Percentiles rank a stretch among this genome's conserved stretches.
Conservation (phyloP, 345 rosid genomes). For the Gossypium ekmanianum region DNA sequence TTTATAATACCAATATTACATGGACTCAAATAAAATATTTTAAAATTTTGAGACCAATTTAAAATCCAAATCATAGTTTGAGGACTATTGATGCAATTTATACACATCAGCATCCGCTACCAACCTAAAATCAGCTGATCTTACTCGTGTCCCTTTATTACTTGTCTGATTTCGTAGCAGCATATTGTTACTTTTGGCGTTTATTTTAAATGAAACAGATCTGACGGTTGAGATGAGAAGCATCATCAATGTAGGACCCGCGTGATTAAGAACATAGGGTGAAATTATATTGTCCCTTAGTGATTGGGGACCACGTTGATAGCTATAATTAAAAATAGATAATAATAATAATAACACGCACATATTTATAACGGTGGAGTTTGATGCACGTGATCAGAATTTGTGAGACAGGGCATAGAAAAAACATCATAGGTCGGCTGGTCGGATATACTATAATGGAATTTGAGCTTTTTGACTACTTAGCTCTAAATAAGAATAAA, state of each 20-base stretch:
- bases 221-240: background rate
- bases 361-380: background rate
- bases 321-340: background rate
- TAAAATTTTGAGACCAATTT: too few species aligned
- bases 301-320: background rate
- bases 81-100: background rate
- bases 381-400: conserved; percentile 1
- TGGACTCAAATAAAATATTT: too few species aligned
- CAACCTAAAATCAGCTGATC: background rate
- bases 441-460: background rate
- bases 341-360: background rate
- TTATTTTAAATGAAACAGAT: background rate
- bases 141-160: too few species aligned
- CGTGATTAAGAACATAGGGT: background rate
- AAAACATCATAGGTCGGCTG: conserved; percentile 16
- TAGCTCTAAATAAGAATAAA: background rate
- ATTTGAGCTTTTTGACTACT: background rate
- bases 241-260: background rate
- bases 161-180: background rate
- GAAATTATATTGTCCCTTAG: background rate
- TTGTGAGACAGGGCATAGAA: background rate
- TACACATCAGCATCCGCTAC: background rate
- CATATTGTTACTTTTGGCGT: background rate
- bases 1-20: too few species aligned
- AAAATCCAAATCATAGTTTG: too few species aligned